Evolutionary conservation across 345 rosid genomes (phyloP).

Genomic region (Salix viminalis): DNA sequence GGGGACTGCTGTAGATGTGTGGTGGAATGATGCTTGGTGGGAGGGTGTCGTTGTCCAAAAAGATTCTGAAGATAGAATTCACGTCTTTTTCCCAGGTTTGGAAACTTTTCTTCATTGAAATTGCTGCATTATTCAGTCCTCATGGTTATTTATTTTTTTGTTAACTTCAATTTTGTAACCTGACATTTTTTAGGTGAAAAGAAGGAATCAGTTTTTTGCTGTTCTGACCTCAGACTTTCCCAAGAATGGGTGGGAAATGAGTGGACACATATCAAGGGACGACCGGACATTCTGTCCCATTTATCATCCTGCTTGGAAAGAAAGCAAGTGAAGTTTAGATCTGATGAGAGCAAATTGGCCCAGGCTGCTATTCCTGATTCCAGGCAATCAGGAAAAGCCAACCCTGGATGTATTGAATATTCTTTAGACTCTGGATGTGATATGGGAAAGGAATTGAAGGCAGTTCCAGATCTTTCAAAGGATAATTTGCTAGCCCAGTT

Average conservation of each 20-base stretch:
- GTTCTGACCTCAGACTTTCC: slow-evolving; percentile 49
- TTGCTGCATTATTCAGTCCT: neutral
- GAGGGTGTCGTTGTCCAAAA: slow-evolving; percentile 67
- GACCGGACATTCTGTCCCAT: slow-evolving; percentile 41
- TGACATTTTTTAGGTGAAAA: slow-evolving; percentile 48
- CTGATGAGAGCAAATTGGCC: slow-evolving; percentile 19
- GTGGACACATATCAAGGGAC: slow-evolving; percentile 44
- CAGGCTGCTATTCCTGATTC: slow-evolving; percentile 15
- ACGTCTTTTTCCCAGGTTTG: slow-evolving; percentile 72
- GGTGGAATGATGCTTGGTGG: slow-evolving; percentile 89
- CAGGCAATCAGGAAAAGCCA: slow-evolving; percentile 16
- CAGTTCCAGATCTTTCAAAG: slow-evolving; percentile 50
- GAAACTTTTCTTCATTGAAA: slow-evolving; percentile 1
- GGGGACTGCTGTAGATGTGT: slow-evolving; percentile 75
- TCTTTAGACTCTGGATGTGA: slow-evolving; percentile 21
- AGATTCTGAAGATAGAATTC: slow-evolving; percentile 46
- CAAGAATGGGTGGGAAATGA: slow-evolving; percentile 62
- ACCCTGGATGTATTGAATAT: slow-evolving; percentile 15
- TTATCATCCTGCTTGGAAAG: slow-evolving; percentile 17
- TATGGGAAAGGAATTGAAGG: slow-evolving; percentile 9
- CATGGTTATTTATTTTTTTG: neutral
- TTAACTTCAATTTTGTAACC: neutral
- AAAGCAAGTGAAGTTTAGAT: slow-evolving; percentile 29
- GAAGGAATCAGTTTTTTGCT: slow-evolving; percentile 39
- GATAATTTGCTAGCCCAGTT: slow-evolving; percentile 48